Evolutionary conservation across 768 basidiomycete species (phyloP).

Genomic region (Leccinum barrowsii): DNA sequence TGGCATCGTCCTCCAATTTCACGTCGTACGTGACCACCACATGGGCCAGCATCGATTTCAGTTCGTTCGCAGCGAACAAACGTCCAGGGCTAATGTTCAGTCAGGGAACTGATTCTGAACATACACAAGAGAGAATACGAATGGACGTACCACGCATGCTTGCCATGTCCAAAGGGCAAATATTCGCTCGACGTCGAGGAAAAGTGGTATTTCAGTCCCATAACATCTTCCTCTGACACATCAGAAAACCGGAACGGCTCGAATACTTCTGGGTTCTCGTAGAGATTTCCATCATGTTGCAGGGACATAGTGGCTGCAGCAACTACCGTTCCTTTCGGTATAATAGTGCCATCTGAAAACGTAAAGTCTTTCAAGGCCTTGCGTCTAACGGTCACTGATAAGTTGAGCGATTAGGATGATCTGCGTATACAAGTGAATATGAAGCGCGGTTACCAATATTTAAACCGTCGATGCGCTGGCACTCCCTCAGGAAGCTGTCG

Average conservation of each 20-base stretch:
- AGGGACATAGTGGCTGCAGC: neutral
- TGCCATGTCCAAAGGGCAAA: neutral
- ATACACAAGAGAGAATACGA: neutral
- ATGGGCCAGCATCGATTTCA: conserved; percentile 48
- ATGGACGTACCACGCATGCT: neutral
- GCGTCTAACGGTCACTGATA: neutral
- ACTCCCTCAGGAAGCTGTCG: neutral
- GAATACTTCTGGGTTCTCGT: neutral
- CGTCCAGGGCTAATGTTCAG: conserved; percentile 21
- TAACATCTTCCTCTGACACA: neutral
- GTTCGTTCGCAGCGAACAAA: conserved; percentile 40
- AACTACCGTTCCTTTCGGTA: neutral
- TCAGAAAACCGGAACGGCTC: neutral
- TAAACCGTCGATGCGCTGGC: neutral
- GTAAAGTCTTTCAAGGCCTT: neutral
- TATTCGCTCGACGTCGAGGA: neutral
- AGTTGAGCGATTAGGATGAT: neutral
- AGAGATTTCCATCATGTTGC: neutral
- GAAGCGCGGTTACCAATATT: neutral
- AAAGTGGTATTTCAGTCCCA: neutral
- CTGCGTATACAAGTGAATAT: neutral
- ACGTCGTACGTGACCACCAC: conserved; percentile 33
- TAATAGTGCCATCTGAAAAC: neutral
- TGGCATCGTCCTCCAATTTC: conserved; percentile 7
- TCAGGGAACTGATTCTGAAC: neutral